A percentile compares a stretch with the other conserved stretches of the same genome.
phyloP scores from a whole-genome alignment of 345 rosid genomes.

The Xanthoceras sorbifolium region DNA sequence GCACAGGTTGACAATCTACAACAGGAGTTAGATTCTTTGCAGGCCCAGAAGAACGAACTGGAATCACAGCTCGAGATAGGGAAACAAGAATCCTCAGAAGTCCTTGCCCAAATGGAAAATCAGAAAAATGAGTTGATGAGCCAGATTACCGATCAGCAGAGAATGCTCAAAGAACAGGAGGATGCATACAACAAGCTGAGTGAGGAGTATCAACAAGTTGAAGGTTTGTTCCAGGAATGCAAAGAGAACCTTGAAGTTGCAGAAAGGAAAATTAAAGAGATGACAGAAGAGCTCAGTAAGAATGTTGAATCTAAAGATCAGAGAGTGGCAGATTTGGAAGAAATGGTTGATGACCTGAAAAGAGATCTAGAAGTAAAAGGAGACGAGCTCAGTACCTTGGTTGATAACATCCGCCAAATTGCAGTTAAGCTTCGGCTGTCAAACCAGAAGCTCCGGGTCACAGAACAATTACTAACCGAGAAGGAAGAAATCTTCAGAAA shows the following conservation, averaged over 20 bases:
- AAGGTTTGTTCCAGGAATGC: constrained; percentile 34
- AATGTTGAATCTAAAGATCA: constrained; percentile 43
- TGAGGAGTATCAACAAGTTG: constrained; percentile 41
- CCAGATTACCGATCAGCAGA: constrained; percentile 48
- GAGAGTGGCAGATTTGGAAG: constrained; percentile 51
- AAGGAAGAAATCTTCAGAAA: constrained; percentile 65
- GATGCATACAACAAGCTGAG: constrained; percentile 36
- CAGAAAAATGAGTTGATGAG: constrained; percentile 34
- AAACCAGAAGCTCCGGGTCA: constrained; percentile 89
- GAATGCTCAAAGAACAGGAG: constrained; percentile 49
- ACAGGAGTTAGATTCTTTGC: constrained; percentile 52
- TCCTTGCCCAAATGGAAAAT: constrained; percentile 42
- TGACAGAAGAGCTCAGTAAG: constrained; percentile 29
- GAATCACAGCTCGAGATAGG: constrained; percentile 52
- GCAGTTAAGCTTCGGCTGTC: constrained; percentile 89
- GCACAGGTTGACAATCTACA: constrained; percentile 44
- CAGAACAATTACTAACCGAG: constrained; percentile 77
- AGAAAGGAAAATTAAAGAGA: constrained; percentile 55
- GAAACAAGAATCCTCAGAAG: constrained; percentile 48
- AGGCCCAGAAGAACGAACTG: constrained; percentile 40
- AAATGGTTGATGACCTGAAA: constrained; percentile 59
- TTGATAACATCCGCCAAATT: constrained; percentile 55
- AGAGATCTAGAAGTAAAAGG: constrained; percentile 73
- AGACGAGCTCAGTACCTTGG: constrained; percentile 62
- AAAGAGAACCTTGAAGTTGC: constrained; percentile 31